phyloP scores from a whole-genome alignment of 148 eudicot genomes.

The Diospyros kaki region DNA sequence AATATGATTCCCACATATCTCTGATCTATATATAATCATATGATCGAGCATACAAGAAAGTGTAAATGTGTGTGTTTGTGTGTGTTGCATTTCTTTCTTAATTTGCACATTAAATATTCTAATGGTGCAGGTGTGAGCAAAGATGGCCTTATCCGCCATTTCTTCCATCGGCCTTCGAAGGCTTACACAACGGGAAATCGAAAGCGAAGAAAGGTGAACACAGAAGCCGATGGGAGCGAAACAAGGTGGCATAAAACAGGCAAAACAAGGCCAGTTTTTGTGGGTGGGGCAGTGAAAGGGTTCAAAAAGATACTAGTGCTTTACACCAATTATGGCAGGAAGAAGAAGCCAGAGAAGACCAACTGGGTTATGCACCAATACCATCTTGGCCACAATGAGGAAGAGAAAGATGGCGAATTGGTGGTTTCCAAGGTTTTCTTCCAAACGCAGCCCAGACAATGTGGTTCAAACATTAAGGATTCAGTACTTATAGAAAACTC shows the following conservation, averaged over 20 bases:
- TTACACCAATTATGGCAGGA: slow-evolving; percentile 87
- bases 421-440: slow-evolving; percentile 87
- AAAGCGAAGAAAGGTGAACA: slow-evolving; percentile 78
- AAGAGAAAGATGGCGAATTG: slow-evolving; percentile 84
- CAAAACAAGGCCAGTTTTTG: slow-evolving; percentile 65
- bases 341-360: slow-evolving; percentile 84
- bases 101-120: background rate
- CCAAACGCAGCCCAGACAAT: slow-evolving; percentile 94
- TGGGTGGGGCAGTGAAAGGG: slow-evolving; percentile 47
- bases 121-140: slow-evolving; percentile 64
- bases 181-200: slow-evolving; percentile 97
- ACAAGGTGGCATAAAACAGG: slow-evolving; percentile 99
- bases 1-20: no score
- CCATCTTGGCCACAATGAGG: slow-evolving; percentile 75
- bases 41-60: no score
- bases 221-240: slow-evolving; percentile 60
- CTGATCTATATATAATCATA: no score
- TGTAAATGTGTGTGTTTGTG: no score
- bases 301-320: slow-evolving; percentile 90
- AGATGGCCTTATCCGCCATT: slow-evolving; percentile 82
- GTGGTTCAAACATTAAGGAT: slow-evolving; percentile 30
- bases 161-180: slow-evolving; percentile 88
- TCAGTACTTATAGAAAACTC: background rate
- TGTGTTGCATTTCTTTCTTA: no score
- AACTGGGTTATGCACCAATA: slow-evolving; percentile 99